Base-by-base conservation (phyloP, 176 grass and related monocot species). In the Phoenix roebelenii region DNA sequence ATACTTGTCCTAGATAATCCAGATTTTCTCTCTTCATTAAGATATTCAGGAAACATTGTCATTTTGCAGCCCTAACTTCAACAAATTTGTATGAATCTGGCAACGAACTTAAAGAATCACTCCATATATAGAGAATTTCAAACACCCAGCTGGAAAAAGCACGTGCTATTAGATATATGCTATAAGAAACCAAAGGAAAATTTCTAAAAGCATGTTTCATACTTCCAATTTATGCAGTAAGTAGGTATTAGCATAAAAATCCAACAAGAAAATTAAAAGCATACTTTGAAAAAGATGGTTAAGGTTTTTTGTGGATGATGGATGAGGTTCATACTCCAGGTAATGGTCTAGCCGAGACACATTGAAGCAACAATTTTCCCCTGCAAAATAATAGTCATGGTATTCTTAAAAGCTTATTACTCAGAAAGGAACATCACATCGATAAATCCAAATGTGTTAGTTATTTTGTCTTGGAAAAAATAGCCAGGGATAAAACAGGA, bases 261-360 rank as follows among this genome's bases (percentile, higher is more conserved):
- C 20, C 23, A 51, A 9, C 35, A 44, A 44, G 35, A 44, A 44
- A 44, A 6, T 44, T 44, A 61, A 73, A 77, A 72, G 75, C 83
- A 56, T 90, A 96, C 91, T 96, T 77, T 96, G 86, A 60, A 96
- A 96, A 77, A 96, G 91, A 96, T 96, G 91, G 30, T 51, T 80
- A 25, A 96, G 53, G 61, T 96, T 96, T 72, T 96, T 96, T 23
- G 83, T 87, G 60, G 91, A 96, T 69, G 91, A 90, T 66, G 91
- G 91, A 77, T 96, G 91, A 77, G 91, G 91, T 77, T 96, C 86
- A 52, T 87, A 96, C 68, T 96, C 69, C 72, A 96, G 76, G 58
- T 90, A 96, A 78, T 87, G 85, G 53, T 87, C 86, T 74, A 90
- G 72, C 61, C 83, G 54, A 58, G 86, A 87, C 61, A 72, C 55